Evolutionary conservation across 257 asterid genomes (phyloP).

Genomic region (Solanum chiquidenum): DNA sequence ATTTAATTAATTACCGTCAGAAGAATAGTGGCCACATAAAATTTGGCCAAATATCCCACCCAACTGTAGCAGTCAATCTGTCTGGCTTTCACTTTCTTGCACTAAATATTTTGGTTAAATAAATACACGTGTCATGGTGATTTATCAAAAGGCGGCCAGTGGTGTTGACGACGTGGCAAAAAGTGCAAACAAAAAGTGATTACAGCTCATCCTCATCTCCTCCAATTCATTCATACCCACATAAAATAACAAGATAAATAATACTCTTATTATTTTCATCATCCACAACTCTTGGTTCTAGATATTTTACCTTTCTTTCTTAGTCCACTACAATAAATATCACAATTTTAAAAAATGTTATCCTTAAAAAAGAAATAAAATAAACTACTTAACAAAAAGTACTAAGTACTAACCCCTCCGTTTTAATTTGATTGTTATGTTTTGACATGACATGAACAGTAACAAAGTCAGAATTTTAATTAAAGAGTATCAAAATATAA

Average conservation of each 20-base stretch:
- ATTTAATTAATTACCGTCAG: background rate
- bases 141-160: background rate
- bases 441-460: no score
- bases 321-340: background rate
- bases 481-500: no score
- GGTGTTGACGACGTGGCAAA: conserved; percentile 1
- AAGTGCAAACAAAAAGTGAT: background rate
- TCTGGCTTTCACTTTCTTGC: background rate
- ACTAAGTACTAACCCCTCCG: background rate
- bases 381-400: background rate
- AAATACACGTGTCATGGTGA: background rate
- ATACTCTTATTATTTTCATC: background rate
- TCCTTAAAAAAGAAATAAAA: background rate
- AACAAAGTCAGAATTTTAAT: no score
- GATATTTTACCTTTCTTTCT: background rate
- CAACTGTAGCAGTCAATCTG: background rate
- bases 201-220: background rate
- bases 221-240: background rate
- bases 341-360: background rate
- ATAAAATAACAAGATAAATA: background rate
- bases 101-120: background rate
- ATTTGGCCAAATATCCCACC: background rate
- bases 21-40: background rate
- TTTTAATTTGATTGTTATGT: no score
- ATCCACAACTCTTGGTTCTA: background rate